Conservation (phyloP, 2,329 filamentous ascomycete species). For the Fusarium fracticaudum region DNA sequence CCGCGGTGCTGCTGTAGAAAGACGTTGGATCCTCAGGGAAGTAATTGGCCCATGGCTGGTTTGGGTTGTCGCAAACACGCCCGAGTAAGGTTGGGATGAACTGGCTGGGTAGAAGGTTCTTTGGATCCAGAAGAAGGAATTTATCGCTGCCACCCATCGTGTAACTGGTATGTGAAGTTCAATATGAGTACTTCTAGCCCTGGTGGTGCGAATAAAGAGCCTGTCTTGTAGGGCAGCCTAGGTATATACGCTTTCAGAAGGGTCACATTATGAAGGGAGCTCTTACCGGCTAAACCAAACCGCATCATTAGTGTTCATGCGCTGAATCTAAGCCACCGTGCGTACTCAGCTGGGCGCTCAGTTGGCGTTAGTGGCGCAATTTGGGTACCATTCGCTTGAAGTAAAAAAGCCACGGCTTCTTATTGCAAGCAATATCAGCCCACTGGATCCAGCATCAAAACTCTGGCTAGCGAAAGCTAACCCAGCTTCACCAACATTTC, state of each 20-base stretch:
- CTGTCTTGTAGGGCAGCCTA: no score
- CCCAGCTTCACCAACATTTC: background rate
- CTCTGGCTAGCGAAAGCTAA: background rate
- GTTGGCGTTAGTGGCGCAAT: background rate
- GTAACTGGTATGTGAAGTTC: background rate
- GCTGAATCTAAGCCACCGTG: background rate
- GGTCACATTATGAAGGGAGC: no score
- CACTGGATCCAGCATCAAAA: background rate
- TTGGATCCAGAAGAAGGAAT: background rate
- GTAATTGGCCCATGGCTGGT: background rate
- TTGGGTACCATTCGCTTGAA: background rate
- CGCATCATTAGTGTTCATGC: no score
- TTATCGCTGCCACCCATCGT: background rate
- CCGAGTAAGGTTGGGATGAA: background rate
- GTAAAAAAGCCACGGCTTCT: background rate
- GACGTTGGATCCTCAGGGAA: background rate
- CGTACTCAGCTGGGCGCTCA: rapidly evolving
- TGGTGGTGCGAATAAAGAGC: no score
- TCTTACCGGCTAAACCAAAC: no score
- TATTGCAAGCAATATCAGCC: background rate
- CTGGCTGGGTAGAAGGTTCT: background rate
- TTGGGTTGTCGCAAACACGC: background rate
- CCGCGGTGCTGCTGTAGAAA: background rate
- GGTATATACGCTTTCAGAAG: no score
- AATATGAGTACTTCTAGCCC: background rate